Conservation (phyloP, 2,329 filamentous ascomycete species). For the Talaromyces sp. region DNA sequence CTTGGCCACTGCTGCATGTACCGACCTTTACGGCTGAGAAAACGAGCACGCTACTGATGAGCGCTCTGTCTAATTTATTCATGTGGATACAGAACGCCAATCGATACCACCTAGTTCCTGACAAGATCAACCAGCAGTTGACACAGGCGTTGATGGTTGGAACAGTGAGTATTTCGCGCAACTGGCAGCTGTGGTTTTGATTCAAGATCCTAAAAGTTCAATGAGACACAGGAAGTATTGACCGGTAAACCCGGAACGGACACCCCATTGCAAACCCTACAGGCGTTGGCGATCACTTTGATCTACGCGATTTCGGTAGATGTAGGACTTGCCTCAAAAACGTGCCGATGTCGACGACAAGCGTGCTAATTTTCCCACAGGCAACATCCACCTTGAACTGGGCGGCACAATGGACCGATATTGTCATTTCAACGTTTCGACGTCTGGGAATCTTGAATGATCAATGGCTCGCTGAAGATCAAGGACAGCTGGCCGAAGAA, state of each 20-base stretch:
- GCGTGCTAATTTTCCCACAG: background rate
- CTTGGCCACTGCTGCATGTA: background rate
- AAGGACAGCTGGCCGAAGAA: background rate
- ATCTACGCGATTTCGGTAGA: background rate
- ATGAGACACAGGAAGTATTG: background rate
- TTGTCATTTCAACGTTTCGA: background rate
- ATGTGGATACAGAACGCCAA: background rate
- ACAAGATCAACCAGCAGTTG: background rate
- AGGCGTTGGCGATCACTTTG: background rate
- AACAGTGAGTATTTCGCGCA: background rate
- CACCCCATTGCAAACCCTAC: background rate
- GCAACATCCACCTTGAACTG: background rate
- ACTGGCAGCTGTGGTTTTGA: background rate
- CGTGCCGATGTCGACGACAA: background rate
- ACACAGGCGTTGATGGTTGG: background rate
- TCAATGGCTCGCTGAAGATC: background rate
- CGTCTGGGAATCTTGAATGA: background rate
- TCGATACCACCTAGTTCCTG: background rate
- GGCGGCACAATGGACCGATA: background rate
- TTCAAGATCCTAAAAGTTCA: background rate
- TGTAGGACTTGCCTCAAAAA: background rate
- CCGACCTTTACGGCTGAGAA: background rate
- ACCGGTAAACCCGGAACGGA: background rate
- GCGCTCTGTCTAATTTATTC: background rate
- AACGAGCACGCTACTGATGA: background rate